Percentiles rank a stretch among this genome's conserved stretches.
Evolutionary conservation across 2,329 filamentous ascomycete genomes (phyloP).

Genomic region (Pseudomassariella vexata): DNA sequence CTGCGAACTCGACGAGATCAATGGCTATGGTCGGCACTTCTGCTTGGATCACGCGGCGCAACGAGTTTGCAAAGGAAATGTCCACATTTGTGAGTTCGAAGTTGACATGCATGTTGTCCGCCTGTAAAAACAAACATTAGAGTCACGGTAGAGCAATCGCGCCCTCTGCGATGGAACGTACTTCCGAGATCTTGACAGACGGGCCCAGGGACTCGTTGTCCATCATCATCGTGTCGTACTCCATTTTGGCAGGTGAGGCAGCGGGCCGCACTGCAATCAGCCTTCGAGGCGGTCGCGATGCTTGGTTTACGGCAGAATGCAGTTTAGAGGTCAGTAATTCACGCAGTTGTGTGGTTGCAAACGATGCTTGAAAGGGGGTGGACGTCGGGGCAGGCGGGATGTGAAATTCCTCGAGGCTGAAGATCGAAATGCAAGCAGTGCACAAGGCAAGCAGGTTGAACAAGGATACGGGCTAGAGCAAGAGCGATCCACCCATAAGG

Average conservation of each 20-base stretch:
- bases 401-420: constrained; percentile 5
- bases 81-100: constrained; percentile 89
- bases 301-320: background rate
- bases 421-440: no score
- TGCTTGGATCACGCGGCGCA: constrained; percentile 85
- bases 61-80: constrained; percentile 84
- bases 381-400: no score
- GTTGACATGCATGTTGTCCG: constrained; percentile 74
- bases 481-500: no score
- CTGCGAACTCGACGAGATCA: constrained; percentile 87
- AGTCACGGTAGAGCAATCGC: background rate
- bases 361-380: no score
- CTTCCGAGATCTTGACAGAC: constrained; percentile 55
- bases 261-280: constrained; percentile 7
- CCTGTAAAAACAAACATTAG: constrained; percentile 40
- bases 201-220: constrained; percentile 52
- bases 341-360: no score
- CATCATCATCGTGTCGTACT: constrained; percentile 56
- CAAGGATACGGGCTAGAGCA: no score
- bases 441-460: no score
- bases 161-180: constrained; percentile 29
- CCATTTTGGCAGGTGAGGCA: constrained; percentile 31
- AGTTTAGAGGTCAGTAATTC: no score
- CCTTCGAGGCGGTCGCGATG: no score
- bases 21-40: constrained; percentile 94